These are phyloP conservation scores for Phaeoacremonium minimum DNA, from an alignment of 2,329 filamentous ascomycete genomes.

Conservation along the genomic window DNA sequence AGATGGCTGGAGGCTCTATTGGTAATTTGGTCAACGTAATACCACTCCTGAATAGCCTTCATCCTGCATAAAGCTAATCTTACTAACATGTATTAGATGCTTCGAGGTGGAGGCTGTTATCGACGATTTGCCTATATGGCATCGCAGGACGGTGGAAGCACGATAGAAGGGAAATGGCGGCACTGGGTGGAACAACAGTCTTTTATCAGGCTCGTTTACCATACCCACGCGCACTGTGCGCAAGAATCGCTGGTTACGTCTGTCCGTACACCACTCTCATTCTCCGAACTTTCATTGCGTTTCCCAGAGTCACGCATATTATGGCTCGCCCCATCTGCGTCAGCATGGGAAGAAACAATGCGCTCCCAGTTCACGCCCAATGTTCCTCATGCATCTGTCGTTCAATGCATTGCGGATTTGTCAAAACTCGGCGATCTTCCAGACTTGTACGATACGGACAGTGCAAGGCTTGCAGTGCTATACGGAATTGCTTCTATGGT, in stretches of 20 bases:
- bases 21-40: slow-evolving; percentile 1
- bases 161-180: neutral
- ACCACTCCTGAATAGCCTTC: neutral
- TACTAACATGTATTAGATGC: neutral
- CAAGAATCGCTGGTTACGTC: neutral
- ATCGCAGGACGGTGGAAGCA: neutral
- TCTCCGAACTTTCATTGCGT: neutral
- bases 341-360: neutral
- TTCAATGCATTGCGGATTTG: neutral
- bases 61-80: neutral
- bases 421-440: neutral
- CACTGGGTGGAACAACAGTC: neutral
- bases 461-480: neutral
- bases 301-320: neutral
- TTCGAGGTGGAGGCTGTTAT: neutral
- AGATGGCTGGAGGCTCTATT: neutral
- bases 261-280: neutral
- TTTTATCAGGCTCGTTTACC: neutral
- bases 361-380: neutral
- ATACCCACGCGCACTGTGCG: neutral
- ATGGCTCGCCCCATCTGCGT: neutral
- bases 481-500: neutral
- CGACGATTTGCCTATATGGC: neutral
- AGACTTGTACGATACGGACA: neutral
- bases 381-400: neutral